Evolutionary conservation across 2,329 filamentous ascomycete species (phyloP).

Genomic region (Stromatinia cepivora): DNA sequence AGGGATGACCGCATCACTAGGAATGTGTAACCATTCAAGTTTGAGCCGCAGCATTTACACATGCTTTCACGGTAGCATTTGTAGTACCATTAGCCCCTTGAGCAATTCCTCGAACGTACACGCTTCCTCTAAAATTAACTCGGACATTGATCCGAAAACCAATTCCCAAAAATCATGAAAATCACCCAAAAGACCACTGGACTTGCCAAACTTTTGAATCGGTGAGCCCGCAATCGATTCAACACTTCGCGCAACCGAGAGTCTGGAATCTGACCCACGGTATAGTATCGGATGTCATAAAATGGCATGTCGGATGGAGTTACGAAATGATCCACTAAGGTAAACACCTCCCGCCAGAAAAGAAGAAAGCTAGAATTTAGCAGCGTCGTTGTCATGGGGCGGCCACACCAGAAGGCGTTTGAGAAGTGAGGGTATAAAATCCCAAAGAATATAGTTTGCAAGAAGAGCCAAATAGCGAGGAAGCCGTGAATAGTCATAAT

Average conservation of each 20-base stretch:
- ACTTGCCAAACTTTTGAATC: not conserved
- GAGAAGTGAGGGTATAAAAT: not conserved
- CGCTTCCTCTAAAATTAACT: not conserved
- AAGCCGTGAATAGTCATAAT: no score
- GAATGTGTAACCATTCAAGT: not conserved
- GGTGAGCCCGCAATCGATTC: not conserved
- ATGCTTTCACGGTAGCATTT: not conserved
- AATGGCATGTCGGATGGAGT: fast-evolving
- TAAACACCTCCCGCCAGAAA: not conserved
- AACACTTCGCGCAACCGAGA: not conserved
- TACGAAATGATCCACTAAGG: not conserved
- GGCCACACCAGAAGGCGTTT: not conserved
- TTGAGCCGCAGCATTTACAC: not conserved
- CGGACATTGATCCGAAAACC: no score
- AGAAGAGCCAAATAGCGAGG: not conserved
- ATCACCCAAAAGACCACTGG: not conserved
- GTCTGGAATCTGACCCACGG: not conserved
- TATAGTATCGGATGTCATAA: not conserved
- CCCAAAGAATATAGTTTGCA: no score
- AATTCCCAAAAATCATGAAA: not conserved
- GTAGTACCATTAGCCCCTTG: no score
- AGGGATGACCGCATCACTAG: not conserved
- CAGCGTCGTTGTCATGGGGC: not conserved
- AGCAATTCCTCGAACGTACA: not conserved
- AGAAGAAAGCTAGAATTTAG: not conserved